These are phyloP conservation scores for Cryptococcus sp. DNA, from an alignment of 1,284 basidiomycete species.

Conservation along the genomic window DNA sequence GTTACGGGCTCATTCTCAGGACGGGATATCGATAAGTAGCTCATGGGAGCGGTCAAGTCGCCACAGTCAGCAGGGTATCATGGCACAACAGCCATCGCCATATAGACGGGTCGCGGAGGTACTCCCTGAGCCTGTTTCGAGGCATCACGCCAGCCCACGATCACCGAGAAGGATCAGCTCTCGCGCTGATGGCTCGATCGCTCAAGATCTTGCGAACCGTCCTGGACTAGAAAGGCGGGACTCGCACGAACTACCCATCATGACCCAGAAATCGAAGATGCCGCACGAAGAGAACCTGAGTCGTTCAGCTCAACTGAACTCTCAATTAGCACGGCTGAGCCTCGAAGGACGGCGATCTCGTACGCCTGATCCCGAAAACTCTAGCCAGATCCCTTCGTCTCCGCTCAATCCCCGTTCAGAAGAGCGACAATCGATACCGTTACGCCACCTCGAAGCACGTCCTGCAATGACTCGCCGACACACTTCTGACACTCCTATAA, in stretches of 20 bases:
- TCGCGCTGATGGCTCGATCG: background rate
- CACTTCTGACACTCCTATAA: background rate
- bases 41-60: background rate
- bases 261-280: slow-evolving; percentile 5
- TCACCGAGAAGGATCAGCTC: background rate
- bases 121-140: background rate
- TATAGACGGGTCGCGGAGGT: slow-evolving; percentile 1
- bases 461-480: background rate
- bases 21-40: background rate
- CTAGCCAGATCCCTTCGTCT: background rate
- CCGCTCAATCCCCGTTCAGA: no score
- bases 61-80: background rate
- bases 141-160: no score
- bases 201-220: background rate
- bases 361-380: slow-evolving; percentile 12
- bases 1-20: slow-evolving; percentile 4
- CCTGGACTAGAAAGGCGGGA: background rate
- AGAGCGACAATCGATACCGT: background rate
- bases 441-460: no score
- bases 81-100: background rate
- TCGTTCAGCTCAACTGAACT: slow-evolving; percentile 18
- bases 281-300: slow-evolving; percentile 5
- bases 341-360: slow-evolving; percentile 4
- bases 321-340: slow-evolving; percentile 14
- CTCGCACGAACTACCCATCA: background rate